Percentiles rank a stretch among this genome's conserved stretches.
phyloP scores from a whole-genome alignment of 202 grass and related monocot genomes.

The Schoenoplectus tabernaemontani region DNA sequence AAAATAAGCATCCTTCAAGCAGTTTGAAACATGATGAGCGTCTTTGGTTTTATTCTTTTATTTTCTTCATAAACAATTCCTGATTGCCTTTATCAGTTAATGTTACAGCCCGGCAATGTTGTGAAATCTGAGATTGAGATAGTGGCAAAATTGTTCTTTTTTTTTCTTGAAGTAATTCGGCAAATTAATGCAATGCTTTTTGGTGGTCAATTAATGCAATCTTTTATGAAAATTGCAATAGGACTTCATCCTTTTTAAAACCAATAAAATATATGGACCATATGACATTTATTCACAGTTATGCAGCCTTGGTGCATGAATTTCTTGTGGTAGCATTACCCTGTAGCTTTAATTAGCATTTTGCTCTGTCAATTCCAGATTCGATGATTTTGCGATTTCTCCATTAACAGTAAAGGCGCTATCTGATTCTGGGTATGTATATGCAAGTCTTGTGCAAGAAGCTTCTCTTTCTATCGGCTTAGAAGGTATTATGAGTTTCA shows the following conservation, averaged over 20 bases:
- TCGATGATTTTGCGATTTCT: slow-evolving; percentile 77
- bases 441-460: slow-evolving; percentile 81
- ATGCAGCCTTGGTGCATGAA: neutral
- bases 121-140: neutral
- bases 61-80: neutral
- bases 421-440: slow-evolving; percentile 66
- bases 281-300: neutral
- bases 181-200: neutral
- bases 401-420: slow-evolving; percentile 77
- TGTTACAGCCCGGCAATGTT: neutral
- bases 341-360: neutral
- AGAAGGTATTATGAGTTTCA: slow-evolving; percentile 46
- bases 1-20: neutral
- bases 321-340: neutral
- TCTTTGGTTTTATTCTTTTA: neutral
- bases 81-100: neutral
- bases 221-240: neutral
- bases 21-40: neutral
- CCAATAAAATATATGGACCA: neutral
- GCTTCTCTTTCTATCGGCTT: slow-evolving; percentile 70
- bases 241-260: neutral
- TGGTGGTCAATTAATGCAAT: too few relatives aligned
- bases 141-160: neutral
- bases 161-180: neutral
- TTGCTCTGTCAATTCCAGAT: slow-evolving; percentile 41